phyloP scores from a whole-genome alignment of 1,284 basidiomycete genomes.

The Boletus semigastroideus region DNA sequence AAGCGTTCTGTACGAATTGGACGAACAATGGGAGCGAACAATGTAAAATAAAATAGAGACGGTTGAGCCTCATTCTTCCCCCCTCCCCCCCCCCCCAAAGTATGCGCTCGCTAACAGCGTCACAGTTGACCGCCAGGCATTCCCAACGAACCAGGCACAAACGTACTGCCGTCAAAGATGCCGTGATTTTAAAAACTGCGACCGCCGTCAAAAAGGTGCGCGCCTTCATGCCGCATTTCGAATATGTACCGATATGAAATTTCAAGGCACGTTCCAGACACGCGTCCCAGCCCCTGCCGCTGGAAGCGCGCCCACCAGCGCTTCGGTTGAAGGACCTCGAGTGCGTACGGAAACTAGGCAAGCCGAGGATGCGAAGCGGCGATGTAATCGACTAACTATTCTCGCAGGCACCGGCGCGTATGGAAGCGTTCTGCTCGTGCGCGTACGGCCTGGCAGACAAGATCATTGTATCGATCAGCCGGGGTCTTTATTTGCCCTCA shows the following conservation, averaged over 20 bases:
- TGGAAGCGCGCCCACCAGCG: conserved; percentile 31
- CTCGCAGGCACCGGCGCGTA: conserved; percentile 39
- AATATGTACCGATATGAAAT: conserved; percentile 1
- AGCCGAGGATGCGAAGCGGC: background rate
- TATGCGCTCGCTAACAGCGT: conserved; percentile 20
- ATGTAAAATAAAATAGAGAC: background rate
- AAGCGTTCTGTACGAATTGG: conserved; percentile 16
- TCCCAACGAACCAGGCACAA: conserved; percentile 8
- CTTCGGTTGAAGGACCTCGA: conserved; percentile 40
- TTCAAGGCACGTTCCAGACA: conserved; percentile 12
- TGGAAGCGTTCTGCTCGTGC: conserved; percentile 44
- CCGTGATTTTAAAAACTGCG: conserved; percentile 1
- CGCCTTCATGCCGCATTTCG: background rate
- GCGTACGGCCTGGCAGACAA: conserved; percentile 18
- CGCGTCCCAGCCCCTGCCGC: conserved; percentile 15
- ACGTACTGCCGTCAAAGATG: conserved; percentile 3
- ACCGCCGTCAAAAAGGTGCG: background rate
- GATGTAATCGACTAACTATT: conserved; percentile 2
- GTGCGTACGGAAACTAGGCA: conserved; percentile 41
- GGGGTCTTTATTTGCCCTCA: conserved; percentile 41
- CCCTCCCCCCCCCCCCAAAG: background rate
- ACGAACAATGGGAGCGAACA: conserved; percentile 20
- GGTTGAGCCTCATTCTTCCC: background rate
- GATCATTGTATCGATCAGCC: conserved; percentile 31
- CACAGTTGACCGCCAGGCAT: conserved; percentile 6